Base-by-base conservation (phyloP, 2,329 filamentous ascomycete species). In the Ophiostoma piceae region DNA sequence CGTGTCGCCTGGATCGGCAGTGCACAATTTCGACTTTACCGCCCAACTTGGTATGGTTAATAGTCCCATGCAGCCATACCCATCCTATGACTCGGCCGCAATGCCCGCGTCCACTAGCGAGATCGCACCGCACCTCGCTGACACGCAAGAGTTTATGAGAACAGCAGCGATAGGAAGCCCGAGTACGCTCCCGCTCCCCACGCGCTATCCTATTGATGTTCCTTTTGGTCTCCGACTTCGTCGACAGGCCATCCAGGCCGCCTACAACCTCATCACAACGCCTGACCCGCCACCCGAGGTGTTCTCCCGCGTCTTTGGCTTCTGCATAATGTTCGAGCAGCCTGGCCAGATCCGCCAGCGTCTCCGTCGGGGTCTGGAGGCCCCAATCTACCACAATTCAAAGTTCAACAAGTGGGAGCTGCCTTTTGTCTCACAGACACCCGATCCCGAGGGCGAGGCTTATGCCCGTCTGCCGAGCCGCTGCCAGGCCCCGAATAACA, bases 201-300 rank as follows among this genome's bases (percentile, higher is more conserved):
- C 77, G 29, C 87, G 87, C 0, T 88, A 87, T 11, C 84, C 60
- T 11, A 19, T 64, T n/a, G 19, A 64, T 64, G 32, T 64, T 85
- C 70, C 82, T 86, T 94, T 96, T 74, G 87, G 88, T 12, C 86
- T 91, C 8, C 84, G 90, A 4, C 80, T 96, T 4, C 90, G 92
- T 67, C 86, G 92, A 60, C 82, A 82, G 68, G 83, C 87, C 2
- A 74, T 88, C 0, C 91, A 96, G 77, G 79, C 82, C 35, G 90
- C 84, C 0, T 85, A 88, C 70, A 79, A 81, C 2, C 78, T 94
- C 1, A 81, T 91, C 2, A 79, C 76, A 16, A 81, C 82, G 76
- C 75, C 79, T 1, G 79, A 82, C 73, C 83, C 85, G 66, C 81
- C 84, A 0, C 81, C 82, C 1, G 76, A 80, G 2, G 77, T 78